Percentiles rank a stretch among this genome's conserved stretches.
Evolutionary conservation across 805 yeast genomes (phyloP).

Genomic region (Saccharomycopsis schoenii): DNA sequence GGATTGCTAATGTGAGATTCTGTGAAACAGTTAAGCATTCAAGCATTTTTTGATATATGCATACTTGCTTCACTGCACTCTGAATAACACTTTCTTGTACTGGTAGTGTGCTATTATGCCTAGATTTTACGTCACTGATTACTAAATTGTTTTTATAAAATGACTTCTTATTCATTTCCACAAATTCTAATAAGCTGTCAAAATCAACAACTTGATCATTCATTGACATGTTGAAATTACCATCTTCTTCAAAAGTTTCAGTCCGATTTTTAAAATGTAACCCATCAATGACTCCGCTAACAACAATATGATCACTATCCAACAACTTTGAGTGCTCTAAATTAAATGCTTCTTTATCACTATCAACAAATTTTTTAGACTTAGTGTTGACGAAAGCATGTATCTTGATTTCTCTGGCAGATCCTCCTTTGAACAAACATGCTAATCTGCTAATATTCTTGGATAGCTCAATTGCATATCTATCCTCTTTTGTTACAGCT

Average conservation of each 20-base stretch:
- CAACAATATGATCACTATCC: slow-evolving; percentile 29
- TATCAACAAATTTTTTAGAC: neutral
- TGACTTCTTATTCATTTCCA: slow-evolving; percentile 16
- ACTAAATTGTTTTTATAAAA: slow-evolving; percentile 21
- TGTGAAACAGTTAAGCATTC: slow-evolving; percentile 22
- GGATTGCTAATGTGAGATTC: slow-evolving; percentile 30
- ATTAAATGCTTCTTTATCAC: neutral
- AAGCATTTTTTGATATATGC: slow-evolving; percentile 45
- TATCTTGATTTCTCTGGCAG: slow-evolving; percentile 54
- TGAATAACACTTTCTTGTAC: slow-evolving; percentile 37
- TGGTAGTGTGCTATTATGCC: slow-evolving; percentile 37
- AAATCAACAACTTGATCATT: slow-evolving; percentile 19
- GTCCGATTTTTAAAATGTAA: neutral
- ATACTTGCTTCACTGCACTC: slow-evolving; percentile 49
- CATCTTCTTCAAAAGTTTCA: slow-evolving; percentile 1
- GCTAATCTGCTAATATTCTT: slow-evolving; percentile 34
- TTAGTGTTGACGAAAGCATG: slow-evolving; percentile 39
- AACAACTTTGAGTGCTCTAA: neutral
- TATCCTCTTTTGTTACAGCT: slow-evolving; percentile 21
- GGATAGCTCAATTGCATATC: slow-evolving; percentile 29
- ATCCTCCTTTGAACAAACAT: slow-evolving; percentile 35
- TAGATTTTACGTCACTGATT: slow-evolving; percentile 54
- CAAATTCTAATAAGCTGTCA: slow-evolving; percentile 17
- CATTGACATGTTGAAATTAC: slow-evolving; percentile 20
- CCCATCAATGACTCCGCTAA: slow-evolving; percentile 60